These are phyloP conservation scores for Fusarium sublunatum DNA, from an alignment of 2,329 filamentous ascomycete genomes.

Conservation along the genomic window DNA sequence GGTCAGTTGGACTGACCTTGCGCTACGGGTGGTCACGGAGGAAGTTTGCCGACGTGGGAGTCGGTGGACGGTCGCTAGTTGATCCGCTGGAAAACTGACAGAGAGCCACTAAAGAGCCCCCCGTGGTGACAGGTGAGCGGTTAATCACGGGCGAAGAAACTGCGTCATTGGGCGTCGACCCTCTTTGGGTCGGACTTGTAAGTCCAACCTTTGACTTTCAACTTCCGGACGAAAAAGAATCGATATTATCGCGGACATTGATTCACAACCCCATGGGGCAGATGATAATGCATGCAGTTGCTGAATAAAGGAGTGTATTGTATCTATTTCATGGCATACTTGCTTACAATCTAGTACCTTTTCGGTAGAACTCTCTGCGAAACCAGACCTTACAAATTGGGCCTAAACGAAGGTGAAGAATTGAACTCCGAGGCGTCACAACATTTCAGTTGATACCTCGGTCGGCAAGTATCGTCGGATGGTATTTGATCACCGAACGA, in stretches of 20 bases:
- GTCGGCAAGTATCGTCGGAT: constrained; percentile 16
- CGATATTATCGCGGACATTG: constrained; percentile 33
- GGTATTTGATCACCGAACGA: constrained; percentile 23
- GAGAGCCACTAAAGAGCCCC: constrained; percentile 29
- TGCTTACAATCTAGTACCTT: background rate
- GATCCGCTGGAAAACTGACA: constrained; percentile 26
- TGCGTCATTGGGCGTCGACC: constrained; percentile 39
- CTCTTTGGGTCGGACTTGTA: constrained; percentile 34
- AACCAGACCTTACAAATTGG: too few relatives aligned
- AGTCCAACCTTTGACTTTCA: constrained; percentile 23
- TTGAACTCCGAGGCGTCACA: constrained; percentile 17
- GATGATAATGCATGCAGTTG: background rate
- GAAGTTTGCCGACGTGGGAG: constrained; percentile 38
- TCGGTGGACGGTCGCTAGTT: constrained; percentile 37
- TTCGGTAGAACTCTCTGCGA: too few relatives aligned
- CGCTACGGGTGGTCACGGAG: constrained; percentile 48
- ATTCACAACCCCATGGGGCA: background rate
- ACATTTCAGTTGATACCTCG: constrained; percentile 18
- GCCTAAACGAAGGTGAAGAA: background rate
- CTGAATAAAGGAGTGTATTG: constrained; percentile 12
- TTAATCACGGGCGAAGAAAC: constrained; percentile 43
- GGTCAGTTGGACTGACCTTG: constrained; percentile 31
- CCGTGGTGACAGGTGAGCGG: constrained; percentile 28
- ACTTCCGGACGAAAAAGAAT: constrained; percentile 21
- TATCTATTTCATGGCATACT: constrained; percentile 1